Conservation (phyloP, 192 early-diverging fungal genomes). For the Coemansia sp. region DNA sequence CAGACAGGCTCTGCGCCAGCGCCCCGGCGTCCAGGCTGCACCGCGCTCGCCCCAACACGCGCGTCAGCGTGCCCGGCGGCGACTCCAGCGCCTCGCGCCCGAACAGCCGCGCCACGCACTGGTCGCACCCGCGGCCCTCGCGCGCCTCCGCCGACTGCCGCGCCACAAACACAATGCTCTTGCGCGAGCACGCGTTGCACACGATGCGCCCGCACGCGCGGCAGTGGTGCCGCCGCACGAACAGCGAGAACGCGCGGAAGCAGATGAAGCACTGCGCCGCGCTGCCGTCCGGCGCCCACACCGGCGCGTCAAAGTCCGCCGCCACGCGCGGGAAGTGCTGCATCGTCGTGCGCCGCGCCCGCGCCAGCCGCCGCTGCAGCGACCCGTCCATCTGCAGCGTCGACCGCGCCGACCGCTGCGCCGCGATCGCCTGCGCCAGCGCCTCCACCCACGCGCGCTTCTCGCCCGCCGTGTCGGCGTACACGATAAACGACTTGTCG, state of each 20-base stretch:
- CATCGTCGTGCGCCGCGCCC: conserved; percentile 52
- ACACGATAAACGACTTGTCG: conserved; percentile 80
- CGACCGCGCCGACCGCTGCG: conserved; percentile 56
- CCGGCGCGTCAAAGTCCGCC: conserved; percentile 65
- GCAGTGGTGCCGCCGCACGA: conserved; percentile 73
- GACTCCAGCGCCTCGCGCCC: conserved; percentile 49
- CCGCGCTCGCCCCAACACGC: conserved; percentile 36
- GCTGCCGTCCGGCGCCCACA: conserved; percentile 73
- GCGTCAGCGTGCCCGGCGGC: conserved; percentile 41
- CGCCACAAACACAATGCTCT: conserved; percentile 53
- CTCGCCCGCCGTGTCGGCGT: conserved; percentile 52
- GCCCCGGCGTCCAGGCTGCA: conserved; percentile 46
- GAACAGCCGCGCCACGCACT: conserved; percentile 52
- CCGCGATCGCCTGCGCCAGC: conserved; percentile 57
- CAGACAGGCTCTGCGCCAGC: conserved; percentile 38
- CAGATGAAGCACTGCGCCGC: conserved; percentile 70
- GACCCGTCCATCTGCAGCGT: conserved; percentile 61
- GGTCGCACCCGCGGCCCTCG: conserved; percentile 54
- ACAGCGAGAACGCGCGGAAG: conserved; percentile 63
- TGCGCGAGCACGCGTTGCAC: conserved; percentile 68
- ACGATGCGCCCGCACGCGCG: conserved; percentile 77
- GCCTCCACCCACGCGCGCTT: conserved; percentile 67
- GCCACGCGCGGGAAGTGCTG: conserved; percentile 59
- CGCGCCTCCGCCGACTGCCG: conserved; percentile 21
- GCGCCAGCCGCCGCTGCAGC: conserved; percentile 37